phyloP scores from a whole-genome alignment of 768 basidiomycete species.

The Mycena polygramma region DNA sequence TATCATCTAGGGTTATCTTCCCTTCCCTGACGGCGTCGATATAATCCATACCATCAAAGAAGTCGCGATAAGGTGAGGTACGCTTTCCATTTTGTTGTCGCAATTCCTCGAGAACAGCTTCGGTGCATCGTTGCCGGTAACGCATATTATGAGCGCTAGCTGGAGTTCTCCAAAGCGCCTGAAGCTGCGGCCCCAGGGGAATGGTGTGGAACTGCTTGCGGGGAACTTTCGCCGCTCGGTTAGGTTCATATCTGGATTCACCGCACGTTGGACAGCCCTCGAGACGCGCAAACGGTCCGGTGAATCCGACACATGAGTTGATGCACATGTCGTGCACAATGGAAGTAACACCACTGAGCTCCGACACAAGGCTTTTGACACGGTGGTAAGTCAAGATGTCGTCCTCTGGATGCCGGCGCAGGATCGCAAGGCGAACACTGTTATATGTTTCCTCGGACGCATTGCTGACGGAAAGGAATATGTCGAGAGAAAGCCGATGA shows the following conservation, averaged over 20 bases:
- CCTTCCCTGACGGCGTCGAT: slow-evolving; percentile 35
- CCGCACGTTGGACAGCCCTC: slow-evolving; percentile 49
- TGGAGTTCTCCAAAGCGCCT: slow-evolving; percentile 47
- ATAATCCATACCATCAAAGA: slow-evolving; percentile 46
- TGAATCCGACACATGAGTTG: slow-evolving; percentile 53
- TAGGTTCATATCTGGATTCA: slow-evolving; percentile 43
- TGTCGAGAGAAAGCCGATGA: slow-evolving; percentile 48
- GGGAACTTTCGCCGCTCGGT: slow-evolving; percentile 34
- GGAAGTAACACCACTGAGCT: slow-evolving; percentile 51
- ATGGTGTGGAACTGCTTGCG: slow-evolving; percentile 52
- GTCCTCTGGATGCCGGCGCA: slow-evolving; percentile 42
- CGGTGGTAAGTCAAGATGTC: slow-evolving; percentile 47
- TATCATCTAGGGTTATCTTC: slow-evolving; percentile 44
- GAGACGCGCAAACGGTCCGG: slow-evolving; percentile 47
- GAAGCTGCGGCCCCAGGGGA: slow-evolving; percentile 58
- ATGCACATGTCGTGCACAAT: slow-evolving; percentile 57
- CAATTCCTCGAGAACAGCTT: slow-evolving; percentile 33
- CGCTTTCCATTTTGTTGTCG: not conserved
- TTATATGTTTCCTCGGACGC: slow-evolving; percentile 50
- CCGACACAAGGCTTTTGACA: slow-evolving; percentile 44
- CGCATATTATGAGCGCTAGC: slow-evolving; percentile 42
- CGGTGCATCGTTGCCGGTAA: slow-evolving; percentile 43
- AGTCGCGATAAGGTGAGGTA: slow-evolving; percentile 36
- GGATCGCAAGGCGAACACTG: slow-evolving; percentile 38
- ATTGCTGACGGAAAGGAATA: slow-evolving; percentile 46